These are phyloP conservation scores for Leccinum fibrillosum DNA, from an alignment of 768 basidiomycete genomes.

Conservation along the genomic window DNA sequence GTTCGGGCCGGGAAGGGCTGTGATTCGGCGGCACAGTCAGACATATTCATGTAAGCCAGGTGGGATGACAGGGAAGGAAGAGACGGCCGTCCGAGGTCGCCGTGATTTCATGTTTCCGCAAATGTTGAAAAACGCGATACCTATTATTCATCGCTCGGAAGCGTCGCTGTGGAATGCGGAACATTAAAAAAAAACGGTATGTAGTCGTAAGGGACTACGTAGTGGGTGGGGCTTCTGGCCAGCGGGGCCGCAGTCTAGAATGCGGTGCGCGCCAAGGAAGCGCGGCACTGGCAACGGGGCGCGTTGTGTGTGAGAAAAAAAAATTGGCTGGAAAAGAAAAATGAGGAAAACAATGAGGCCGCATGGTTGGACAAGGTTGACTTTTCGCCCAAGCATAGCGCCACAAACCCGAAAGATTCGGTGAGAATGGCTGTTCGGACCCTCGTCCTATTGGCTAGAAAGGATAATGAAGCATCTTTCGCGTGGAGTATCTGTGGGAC, in stretches of 20 bases:
- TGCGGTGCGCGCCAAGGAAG: slow-evolving; percentile 8
- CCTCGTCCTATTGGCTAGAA: neutral
- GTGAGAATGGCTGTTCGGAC: neutral
- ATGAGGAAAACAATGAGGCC: neutral
- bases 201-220: slow-evolving; percentile 3
- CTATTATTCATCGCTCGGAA: neutral
- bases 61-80: slow-evolving; percentile 5
- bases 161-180: neutral
- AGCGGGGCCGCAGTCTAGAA: slow-evolving; percentile 8
- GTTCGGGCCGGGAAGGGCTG: slow-evolving; percentile 18
- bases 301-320: neutral
- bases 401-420: slow-evolving; percentile 12
- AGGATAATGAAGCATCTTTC: neutral
- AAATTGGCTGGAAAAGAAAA: neutral
- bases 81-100: neutral
- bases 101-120: neutral
- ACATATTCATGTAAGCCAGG: slow-evolving; percentile 4
- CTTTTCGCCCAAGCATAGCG: slow-evolving; percentile 3
- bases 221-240: slow-evolving; percentile 6
- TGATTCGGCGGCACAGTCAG: neutral
- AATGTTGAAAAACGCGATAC: neutral
- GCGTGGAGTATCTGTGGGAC: neutral
- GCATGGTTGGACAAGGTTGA: neutral
- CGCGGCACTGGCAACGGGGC: neutral
- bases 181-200: neutral